Evolutionary conservation across 2,329 filamentous ascomycete species (phyloP).

Genomic region (Didymella lethalis): DNA sequence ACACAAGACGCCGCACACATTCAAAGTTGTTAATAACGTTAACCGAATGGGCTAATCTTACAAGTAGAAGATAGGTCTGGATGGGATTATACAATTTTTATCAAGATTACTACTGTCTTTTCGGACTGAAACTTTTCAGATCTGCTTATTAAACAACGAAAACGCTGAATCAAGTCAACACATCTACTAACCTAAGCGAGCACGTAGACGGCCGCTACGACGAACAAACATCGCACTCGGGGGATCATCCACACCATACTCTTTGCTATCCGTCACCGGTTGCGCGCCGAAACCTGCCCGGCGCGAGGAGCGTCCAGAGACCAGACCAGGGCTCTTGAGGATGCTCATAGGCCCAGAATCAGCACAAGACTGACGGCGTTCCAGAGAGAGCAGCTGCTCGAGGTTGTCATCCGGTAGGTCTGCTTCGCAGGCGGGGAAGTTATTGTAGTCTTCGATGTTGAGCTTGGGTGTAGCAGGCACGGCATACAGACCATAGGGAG

Average conservation of each 20-base stretch:
- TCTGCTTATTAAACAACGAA: neutral
- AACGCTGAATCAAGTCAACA: neutral
- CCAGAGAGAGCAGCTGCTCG: conserved; percentile 12
- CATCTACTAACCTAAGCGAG: neutral
- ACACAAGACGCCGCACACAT: neutral
- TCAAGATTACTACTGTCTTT: neutral
- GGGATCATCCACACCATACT: conserved; percentile 26
- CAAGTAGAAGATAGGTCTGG: neutral
- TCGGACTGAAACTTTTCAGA: neutral
- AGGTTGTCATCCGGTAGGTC: conserved; percentile 12
- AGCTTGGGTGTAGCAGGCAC: conserved; percentile 8
- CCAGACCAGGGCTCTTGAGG: conserved; percentile 8
- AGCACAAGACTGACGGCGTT: conserved; percentile 7
- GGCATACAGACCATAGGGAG: conserved; percentile 1
- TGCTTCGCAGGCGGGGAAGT: conserved; percentile 10
- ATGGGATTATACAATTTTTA: neutral
- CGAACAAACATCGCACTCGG: conserved; percentile 19
- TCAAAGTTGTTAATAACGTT: no score
- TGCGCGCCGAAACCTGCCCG: conserved; percentile 27
- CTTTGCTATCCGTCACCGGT: conserved; percentile 27
- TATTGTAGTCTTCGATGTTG: conserved; percentile 7
- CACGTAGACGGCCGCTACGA: conserved; percentile 3
- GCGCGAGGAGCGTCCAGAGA: neutral
- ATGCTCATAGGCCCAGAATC: conserved; percentile 1
- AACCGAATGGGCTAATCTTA: no score